These are phyloP conservation scores for Xylaria castorea DNA, from an alignment of 495 filamentous ascomycete species.

Conservation along the genomic window DNA sequence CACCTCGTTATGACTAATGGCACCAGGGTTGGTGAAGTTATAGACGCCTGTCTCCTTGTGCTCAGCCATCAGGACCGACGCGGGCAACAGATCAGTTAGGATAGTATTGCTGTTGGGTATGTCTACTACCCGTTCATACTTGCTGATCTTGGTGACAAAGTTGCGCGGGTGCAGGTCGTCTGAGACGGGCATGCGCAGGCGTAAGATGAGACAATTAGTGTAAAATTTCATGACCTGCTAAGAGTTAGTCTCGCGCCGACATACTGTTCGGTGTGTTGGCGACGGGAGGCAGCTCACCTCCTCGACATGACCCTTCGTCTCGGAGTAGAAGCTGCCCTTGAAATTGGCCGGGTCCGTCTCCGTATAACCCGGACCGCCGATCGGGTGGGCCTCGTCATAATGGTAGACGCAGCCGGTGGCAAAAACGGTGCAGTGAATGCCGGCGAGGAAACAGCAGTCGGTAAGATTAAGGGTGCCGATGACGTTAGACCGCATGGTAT, in stretches of 20 bases:
- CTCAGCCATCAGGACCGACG: slow-evolving; percentile 64
- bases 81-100: slow-evolving; percentile 66
- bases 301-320: slow-evolving; percentile 69
- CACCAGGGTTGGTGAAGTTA: slow-evolving; percentile 73
- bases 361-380: slow-evolving; percentile 63
- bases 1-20: slow-evolving; percentile 73
- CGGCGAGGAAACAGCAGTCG: slow-evolving; percentile 62
- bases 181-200: slow-evolving; percentile 72
- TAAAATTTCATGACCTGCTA: slow-evolving; percentile 65
- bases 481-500: slow-evolving; percentile 68
- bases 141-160: slow-evolving; percentile 72
- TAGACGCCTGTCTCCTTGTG: slow-evolving; percentile 67
- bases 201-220: slow-evolving; percentile 64
- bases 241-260: slow-evolving; percentile 18
- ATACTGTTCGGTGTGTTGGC: not conserved
- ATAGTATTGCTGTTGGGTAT: slow-evolving; percentile 74
- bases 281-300: slow-evolving; percentile 51
- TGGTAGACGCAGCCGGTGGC: slow-evolving; percentile 71
- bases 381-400: slow-evolving; percentile 64
- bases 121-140: slow-evolving; percentile 68
- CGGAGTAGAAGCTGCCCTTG: slow-evolving; percentile 69
- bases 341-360: slow-evolving; percentile 72
- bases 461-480: slow-evolving; percentile 68
- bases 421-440: slow-evolving; percentile 68
- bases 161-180: slow-evolving; percentile 70